Evolutionary conservation across 2,329 filamentous ascomycete genomes (phyloP), one percentile per base, ranked within the genome.

Genomic region (Xylariaceae sp.): DNA sequence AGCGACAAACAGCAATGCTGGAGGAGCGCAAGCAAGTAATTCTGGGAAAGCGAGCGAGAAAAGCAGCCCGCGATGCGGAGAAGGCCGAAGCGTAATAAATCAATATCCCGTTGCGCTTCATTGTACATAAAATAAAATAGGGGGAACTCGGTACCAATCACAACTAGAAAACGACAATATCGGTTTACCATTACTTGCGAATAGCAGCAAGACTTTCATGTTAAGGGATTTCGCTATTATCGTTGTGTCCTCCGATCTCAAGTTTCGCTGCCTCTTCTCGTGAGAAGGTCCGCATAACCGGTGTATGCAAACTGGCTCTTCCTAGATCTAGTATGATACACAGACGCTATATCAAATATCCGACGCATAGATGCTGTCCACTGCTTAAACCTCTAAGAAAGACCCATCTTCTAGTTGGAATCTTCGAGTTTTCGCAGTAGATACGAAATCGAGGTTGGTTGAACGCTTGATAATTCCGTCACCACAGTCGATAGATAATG

Each of bases 401-500:
- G 53, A 58, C 34, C 65, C 67, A 53, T 51, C 48, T 60, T 67
- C 70, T 79, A 81, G 43, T 75, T 75, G 65, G 82, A 75, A 66
- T 85, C 83, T 68, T 86, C 83, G 64, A 85, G 72, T 68, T 82
- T 86, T 60, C 82, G 75, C 65, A 86, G 69, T 61, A 85, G 78
- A 28, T 82, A 78, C 9, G 92, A 89, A 37, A 97, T 92, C 6
- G 92, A 92, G 67, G 89, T 93, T 0, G 92, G 90, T 47, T 92
- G 91, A 61, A 96, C 83, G 68, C 87, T 91, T 37, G 94, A 95
- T 71, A 94, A 87, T 76, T 99, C 95, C 3, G 92, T 97, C 46
- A 98, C 87, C 36, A 99, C 88, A 74, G 93, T 90, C 34, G 91
- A 88, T 63, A 98, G 87, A 69, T 92, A 93, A 67, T 91, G 89